Evolutionary conservation across 805 yeast species (phyloP).

Genomic region (Metschnikowia peoriensis): DNA sequence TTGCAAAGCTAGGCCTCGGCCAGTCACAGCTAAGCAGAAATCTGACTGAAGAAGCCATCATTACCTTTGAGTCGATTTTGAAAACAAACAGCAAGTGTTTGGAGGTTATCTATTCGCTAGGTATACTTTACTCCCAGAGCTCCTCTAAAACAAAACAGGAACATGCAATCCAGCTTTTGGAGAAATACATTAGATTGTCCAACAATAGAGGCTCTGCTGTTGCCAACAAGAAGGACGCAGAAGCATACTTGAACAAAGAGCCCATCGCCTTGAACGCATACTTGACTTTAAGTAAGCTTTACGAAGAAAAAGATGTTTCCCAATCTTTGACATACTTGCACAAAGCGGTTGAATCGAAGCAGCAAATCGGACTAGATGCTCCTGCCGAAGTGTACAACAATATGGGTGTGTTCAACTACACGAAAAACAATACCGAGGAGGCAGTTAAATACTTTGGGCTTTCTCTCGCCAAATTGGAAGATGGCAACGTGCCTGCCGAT

Average conservation of each 20-base stretch:
- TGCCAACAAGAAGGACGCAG: slow-evolving; percentile 23
- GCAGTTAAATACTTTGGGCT: slow-evolving; percentile 55
- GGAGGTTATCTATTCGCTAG: slow-evolving; percentile 75
- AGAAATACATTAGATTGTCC: slow-evolving; percentile 65
- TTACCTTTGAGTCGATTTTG: slow-evolving; percentile 75
- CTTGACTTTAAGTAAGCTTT: slow-evolving; percentile 63
- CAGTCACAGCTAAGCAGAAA: slow-evolving; percentile 78
- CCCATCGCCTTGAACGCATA: slow-evolving; percentile 63
- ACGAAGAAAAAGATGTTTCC: slow-evolving; percentile 64
- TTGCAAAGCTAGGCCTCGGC: slow-evolving; percentile 80
- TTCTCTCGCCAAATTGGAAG: slow-evolving; percentile 42
- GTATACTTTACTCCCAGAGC: slow-evolving; percentile 65
- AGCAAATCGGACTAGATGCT: slow-evolving; percentile 41
- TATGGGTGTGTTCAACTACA: slow-evolving; percentile 77
- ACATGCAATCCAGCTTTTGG: slow-evolving; percentile 62
- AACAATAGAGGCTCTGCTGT: slow-evolving; percentile 42
- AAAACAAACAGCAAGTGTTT: slow-evolving; percentile 64
- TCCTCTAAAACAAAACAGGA: slow-evolving; percentile 39
- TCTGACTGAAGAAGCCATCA: slow-evolving; percentile 75
- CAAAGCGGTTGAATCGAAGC: slow-evolving; percentile 55
- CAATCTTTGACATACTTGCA: slow-evolving; percentile 64
- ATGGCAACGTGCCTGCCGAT: slow-evolving; percentile 39
- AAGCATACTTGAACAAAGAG: slow-evolving; percentile 42
- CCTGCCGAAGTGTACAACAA: slow-evolving; percentile 72
- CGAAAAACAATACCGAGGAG: slow-evolving; percentile 56